A percentile compares a stretch with the other conserved stretches of the same genome.
Evolutionary conservation across 2,329 filamentous ascomycete species (phyloP).

Genomic region (Gnomoniopsis sp.): DNA sequence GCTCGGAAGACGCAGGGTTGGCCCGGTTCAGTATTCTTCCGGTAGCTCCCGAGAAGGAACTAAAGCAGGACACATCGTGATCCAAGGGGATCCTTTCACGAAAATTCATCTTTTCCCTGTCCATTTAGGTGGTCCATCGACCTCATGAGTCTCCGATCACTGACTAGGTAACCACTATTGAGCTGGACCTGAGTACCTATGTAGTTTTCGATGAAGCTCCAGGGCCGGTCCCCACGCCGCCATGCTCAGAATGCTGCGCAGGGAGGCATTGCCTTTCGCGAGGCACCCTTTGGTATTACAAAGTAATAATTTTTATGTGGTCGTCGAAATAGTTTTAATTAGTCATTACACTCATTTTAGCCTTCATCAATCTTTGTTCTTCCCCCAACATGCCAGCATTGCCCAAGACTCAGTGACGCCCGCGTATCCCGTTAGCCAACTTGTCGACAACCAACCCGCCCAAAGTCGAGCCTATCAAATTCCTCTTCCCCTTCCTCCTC

Average conservation of each 20-base stretch:
- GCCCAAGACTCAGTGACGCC: background rate
- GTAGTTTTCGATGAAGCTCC: too few relatives aligned
- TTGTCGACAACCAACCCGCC: constrained; percentile 24
- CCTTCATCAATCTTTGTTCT: background rate
- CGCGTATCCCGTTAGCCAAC: constrained; percentile 21
- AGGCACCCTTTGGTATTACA: too few relatives aligned
- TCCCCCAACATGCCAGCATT: background rate
- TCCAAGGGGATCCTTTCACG: background rate
- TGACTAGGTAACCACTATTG: too few relatives aligned
- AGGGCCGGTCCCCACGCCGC: too few relatives aligned
- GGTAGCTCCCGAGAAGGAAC: background rate
- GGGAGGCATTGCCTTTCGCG: too few relatives aligned
- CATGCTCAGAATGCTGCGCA: too few relatives aligned
- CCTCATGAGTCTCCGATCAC: background rate
- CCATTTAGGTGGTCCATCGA: background rate
- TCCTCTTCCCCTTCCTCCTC: constrained; percentile 21
- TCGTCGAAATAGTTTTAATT: too few relatives aligned
- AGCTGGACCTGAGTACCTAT: too few relatives aligned
- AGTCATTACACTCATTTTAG: background rate
- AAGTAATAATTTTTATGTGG: too few relatives aligned
- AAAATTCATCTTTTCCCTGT: background rate
- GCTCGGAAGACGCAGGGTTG: background rate
- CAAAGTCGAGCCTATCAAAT: constrained; percentile 21
- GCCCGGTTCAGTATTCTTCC: background rate
- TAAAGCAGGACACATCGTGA: background rate